Evolutionary conservation across 179 eudicot genomes (phyloP).

Genomic region (Camellia oleifera): DNA sequence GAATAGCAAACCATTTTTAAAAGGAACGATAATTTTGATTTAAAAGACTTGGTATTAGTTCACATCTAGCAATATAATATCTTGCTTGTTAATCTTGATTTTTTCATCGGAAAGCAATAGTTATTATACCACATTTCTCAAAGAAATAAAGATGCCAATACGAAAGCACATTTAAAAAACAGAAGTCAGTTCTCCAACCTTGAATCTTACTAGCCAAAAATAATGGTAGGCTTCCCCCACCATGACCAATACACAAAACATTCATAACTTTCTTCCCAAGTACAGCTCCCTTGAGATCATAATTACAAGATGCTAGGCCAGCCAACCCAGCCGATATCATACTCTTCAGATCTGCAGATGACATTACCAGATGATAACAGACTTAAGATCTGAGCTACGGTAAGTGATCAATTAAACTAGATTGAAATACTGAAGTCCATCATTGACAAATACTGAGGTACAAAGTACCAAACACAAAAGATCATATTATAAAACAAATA

Average conservation of each 20-base stretch:
- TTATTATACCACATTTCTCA: background rate
- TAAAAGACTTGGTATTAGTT: background rate
- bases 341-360: constrained; percentile 70
- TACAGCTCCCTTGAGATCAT: constrained; percentile 55
- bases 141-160: background rate
- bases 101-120: background rate
- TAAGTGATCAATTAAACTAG: background rate
- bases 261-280: constrained; percentile 56
- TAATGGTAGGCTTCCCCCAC: constrained; percentile 93
- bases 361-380: constrained; percentile 8
- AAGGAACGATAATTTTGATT: too few relatives aligned
- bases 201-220: constrained; percentile 69
- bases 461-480: constrained; percentile 12
- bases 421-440: background rate
- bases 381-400: background rate
- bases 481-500: constrained; percentile 8
- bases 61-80: background rate
- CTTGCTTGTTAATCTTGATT: background rate
- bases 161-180: background rate
- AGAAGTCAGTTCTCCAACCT: constrained; percentile 41
- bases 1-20: too few relatives aligned
- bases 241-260: constrained; percentile 87
- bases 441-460: background rate
- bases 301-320: constrained; percentile 54
- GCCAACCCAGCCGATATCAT: constrained; percentile 85